These are phyloP conservation scores for Grammothele lineata DNA, from an alignment of 768 basidiomycete species.

Conservation along the genomic window DNA sequence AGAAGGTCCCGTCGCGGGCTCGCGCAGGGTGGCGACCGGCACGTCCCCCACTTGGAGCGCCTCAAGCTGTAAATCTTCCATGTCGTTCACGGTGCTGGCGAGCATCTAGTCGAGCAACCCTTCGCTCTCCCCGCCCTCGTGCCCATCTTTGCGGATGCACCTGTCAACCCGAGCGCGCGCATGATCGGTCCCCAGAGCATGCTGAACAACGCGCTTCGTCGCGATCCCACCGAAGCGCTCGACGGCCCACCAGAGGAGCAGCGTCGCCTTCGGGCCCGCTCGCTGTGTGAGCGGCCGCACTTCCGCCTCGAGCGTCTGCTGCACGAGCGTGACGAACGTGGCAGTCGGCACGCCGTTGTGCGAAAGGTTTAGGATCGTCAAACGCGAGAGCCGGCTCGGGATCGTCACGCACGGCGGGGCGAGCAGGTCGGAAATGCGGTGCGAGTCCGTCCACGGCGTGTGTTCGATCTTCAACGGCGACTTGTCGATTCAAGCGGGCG, in stretches of 20 bases:
- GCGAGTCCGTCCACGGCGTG: conserved; percentile 51
- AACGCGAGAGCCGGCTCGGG: conserved; percentile 10
- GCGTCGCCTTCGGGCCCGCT: conserved; percentile 42
- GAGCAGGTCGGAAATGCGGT: conserved; percentile 9
- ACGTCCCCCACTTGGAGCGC: conserved; percentile 34
- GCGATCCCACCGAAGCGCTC: conserved; percentile 44
- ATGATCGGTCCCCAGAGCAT: conserved; percentile 44
- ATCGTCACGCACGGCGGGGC: conserved; percentile 1
- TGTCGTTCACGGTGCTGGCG: conserved; percentile 48
- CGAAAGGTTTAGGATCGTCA: conserved; percentile 20
- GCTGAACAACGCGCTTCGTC: conserved; percentile 38
- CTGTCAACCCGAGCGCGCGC: conserved; percentile 54
- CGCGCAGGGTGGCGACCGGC: conserved; percentile 45
- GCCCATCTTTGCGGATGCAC: conserved; percentile 23
- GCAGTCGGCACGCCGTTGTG: conserved; percentile 33
- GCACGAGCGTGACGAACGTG: conserved; percentile 26
- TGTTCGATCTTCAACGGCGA: conserved; percentile 30
- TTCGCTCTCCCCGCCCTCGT: too few relatives aligned
- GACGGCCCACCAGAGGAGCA: conserved; percentile 48
- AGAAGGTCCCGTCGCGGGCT: conserved; percentile 41
- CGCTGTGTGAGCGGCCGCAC: conserved; percentile 50
- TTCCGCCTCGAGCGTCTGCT: conserved; percentile 43
- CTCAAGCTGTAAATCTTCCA: conserved; percentile 59
- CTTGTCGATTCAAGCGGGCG: conserved; percentile 56
- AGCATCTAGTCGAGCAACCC: conserved; percentile 30